Base-by-base conservation (phyloP, 2,329 filamentous ascomycete species). In the Ophiostoma himal-ulmi region DNA sequence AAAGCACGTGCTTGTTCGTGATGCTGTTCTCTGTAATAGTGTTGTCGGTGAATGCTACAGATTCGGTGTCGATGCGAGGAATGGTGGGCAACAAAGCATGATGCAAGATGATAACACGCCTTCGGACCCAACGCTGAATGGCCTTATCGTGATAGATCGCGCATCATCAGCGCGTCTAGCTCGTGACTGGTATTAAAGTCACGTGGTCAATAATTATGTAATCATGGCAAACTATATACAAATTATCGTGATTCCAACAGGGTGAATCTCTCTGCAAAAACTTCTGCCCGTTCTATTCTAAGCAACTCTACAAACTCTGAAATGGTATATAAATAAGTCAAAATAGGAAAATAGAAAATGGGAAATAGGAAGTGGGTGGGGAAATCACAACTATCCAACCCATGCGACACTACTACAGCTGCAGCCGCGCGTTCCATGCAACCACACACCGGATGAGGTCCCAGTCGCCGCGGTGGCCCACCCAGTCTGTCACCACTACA, bases 401-500 rank as follows among this genome's bases (percentile, higher is more conserved):
- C 36, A n/a, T 22, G 20, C 36, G 26, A 74, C 80, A 82, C 70
- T 78, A 75, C 75, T 81, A 83, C 69, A 85, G 75, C 76, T 88
- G 83, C 72, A 89, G 76, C 73, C 83, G 90, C 34, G 90, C 87
- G 78, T 99, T 99, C 92, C 96, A 94, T 7, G 92, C 94, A 7
- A 98, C 89, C 75, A 97, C 90, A 79, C 92, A 91, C 73, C 89
- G 86, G 48, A 96, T 87, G 70, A 98, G 80, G 81, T 97, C 93
- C 94, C 94, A 99, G 80, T 98, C 91, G 0, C 90, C 93, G 73
- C 89, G 85, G 72, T 89, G 83, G 2, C 95, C 95, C 68, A 97
- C 94, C 92, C 92, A 97, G 79, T 99, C 95, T 73, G 91, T 95
- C 36, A 98, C 90, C 64, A 98, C 89, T 71, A 98, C 88, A 4